A percentile compares a stretch with the other conserved stretches of the same genome.
These are phyloP conservation scores for Carex littledalei DNA, from an alignment of 176 grass and related monocot genomes.

Conservation along the genomic window DNA sequence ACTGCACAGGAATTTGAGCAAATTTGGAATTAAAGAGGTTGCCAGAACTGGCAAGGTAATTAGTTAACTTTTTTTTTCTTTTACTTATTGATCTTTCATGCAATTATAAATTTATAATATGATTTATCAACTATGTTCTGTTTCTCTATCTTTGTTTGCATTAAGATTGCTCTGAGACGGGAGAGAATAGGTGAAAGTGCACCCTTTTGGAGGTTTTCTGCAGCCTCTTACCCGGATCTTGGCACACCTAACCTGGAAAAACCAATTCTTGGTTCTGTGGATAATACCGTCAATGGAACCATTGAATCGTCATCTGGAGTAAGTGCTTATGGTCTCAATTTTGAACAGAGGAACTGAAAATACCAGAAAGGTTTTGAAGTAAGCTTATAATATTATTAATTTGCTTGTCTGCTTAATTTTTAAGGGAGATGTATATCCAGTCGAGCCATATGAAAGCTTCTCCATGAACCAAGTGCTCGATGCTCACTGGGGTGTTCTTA, in stretches of 20 bases:
- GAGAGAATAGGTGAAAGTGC: slow-evolving; percentile 83
- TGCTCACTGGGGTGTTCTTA: slow-evolving; percentile 92
- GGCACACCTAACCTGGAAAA: slow-evolving; percentile 32
- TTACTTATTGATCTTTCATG: slow-evolving; percentile 18
- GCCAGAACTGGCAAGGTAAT: slow-evolving; percentile 82
- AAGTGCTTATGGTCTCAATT: not conserved
- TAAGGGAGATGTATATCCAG: slow-evolving; percentile 98
- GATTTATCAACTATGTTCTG: not conserved
- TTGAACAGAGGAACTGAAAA: not conserved
- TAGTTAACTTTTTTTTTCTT: not conserved
- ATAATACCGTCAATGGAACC: slow-evolving; percentile 31
- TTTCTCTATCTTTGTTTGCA: slow-evolving; percentile 12
- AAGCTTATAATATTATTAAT: slow-evolving; percentile 19
- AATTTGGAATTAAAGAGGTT: slow-evolving; percentile 93
- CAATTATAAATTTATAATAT: slow-evolving; percentile 13
- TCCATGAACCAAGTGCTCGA: slow-evolving; percentile 72
- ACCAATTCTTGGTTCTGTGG: slow-evolving; percentile 44
- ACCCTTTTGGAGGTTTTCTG: slow-evolving; percentile 96
- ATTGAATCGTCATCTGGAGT: slow-evolving; percentile 20
- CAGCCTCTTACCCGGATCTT: slow-evolving; percentile 88
- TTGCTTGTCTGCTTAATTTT: slow-evolving; percentile 24
- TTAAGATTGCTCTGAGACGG: slow-evolving; percentile 90
- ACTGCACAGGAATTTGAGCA: slow-evolving; percentile 61
- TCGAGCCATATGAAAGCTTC: slow-evolving; percentile 51
- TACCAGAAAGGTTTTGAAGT: not conserved